Base-by-base conservation (phyloP, 805 yeast species). In the Myxozyma mucilagina region DNA sequence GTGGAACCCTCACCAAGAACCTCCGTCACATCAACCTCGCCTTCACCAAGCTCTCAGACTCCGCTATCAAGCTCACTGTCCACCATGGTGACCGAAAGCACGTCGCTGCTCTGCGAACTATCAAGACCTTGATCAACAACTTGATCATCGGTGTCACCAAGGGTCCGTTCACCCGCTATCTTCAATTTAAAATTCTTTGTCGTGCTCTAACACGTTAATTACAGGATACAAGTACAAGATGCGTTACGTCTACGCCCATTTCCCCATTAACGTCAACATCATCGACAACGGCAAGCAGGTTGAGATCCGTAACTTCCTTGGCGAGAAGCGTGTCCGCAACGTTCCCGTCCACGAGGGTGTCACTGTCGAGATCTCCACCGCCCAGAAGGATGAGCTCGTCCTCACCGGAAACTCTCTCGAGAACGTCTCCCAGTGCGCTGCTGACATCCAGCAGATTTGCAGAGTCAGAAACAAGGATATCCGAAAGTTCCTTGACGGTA, bases 161-260 rank as follows among this genome's bases (percentile, higher is more conserved):
- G 84, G 99, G 98, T 82, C 57, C 16, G 62, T 57, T 49, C 36
- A n/a, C n/a, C n/a, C n/a, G n/a, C n/a, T n/a, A n/a, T n/a, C n/a
- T n/a, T n/a, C 11, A 13, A 35, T 39, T 38, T 31, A 18, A 38
- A 41, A 38, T 38, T 29, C 44, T 31, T 5, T 29, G 36, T 18
- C 42, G 49, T 14, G 44, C 47, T 14, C 48, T 47, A 20, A 42
- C 47, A 10, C 34, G 38, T 13, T 3, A 36, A 16, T 7, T 45
- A 18, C 34, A 60, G 67, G 69, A 36, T 93, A 82, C 96, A 87
- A 89, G 83, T 94, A 94, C 94, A 94, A 94, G 89, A 88, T 94
- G 97, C 91, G 98, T 86, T 92, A 90, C 81, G 99, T 94, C 70
- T 96, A 93, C 79, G 99, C 99, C 87, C 99, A 94, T 90, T 94